Evolutionary conservation across 2,329 filamentous ascomycete species (phyloP).

Genomic region (Curvularia spicifera): DNA sequence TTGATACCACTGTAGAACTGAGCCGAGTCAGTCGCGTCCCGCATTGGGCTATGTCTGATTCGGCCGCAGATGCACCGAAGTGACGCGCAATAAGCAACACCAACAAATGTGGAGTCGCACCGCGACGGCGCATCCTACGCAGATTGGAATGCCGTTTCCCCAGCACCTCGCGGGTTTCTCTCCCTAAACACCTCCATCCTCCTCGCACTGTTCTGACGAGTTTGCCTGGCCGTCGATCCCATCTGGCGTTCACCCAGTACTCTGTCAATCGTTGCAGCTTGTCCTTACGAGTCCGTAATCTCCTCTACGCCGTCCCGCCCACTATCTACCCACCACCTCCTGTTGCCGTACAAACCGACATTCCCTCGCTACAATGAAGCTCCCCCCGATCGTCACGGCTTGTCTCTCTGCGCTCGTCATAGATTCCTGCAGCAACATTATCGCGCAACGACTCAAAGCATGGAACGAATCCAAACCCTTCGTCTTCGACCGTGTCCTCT

Average conservation of each 20-base stretch:
- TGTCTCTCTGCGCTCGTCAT: conserved; percentile 46
- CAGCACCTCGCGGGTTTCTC: neutral
- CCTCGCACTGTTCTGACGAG: neutral
- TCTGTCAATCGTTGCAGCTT: conserved; percentile 8
- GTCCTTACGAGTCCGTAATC: neutral
- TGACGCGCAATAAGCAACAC: conserved; percentile 16
- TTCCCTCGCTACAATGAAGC: conserved; percentile 29
- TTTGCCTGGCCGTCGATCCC: neutral
- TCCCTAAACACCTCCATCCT: neutral
- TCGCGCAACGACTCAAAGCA: conserved; percentile 47
- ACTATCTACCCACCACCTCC: neutral
- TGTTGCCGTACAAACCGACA: neutral
- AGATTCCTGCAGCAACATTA: conserved; percentile 48
- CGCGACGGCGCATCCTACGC: conserved; percentile 10
- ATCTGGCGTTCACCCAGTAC: conserved; percentile 2
- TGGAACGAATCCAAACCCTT: conserved; percentile 46
- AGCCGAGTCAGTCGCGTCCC: conserved; percentile 8
- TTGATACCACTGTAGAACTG: neutral
- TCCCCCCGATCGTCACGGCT: conserved; percentile 42
- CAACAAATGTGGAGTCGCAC: conserved; percentile 17
- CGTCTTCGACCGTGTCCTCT: conserved; percentile 47
- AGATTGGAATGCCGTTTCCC: conserved; percentile 7
- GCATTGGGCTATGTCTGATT: conserved; percentile 8
- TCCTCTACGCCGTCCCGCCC: neutral
- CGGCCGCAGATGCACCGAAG: conserved; percentile 12